Conservation (phyloP, 352 stramenopile species). For the Phytophthora foliorum region DNA sequence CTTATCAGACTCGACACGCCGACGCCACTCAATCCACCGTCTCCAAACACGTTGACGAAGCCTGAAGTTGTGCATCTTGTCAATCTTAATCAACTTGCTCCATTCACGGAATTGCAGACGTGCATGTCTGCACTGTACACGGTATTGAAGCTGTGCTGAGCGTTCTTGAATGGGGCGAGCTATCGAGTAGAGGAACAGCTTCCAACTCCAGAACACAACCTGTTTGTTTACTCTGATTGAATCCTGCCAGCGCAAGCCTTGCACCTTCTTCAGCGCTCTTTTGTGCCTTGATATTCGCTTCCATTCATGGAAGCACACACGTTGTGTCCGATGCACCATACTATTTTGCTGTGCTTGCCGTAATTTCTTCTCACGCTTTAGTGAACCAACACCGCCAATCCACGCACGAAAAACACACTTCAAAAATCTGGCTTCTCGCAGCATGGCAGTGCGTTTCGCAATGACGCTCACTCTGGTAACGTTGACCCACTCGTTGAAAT, state of each 20-base stretch:
- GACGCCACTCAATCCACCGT: slow-evolving; percentile 41
- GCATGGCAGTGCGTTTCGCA: slow-evolving; percentile 37
- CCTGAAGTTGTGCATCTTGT: slow-evolving; percentile 26
- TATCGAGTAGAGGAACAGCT: slow-evolving; percentile 50
- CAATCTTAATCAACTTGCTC: slow-evolving; percentile 37
- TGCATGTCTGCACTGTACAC: slow-evolving; percentile 5
- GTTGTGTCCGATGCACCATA: slow-evolving; percentile 20
- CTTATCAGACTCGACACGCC: slow-evolving; percentile 27
- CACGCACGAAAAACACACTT: slow-evolving; percentile 49
- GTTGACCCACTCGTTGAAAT: slow-evolving; percentile 72
- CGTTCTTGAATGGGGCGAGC: slow-evolving; percentile 41
- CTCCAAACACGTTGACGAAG: slow-evolving; percentile 47
- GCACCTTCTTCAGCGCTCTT: slow-evolving; percentile 24
- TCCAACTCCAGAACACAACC: slow-evolving; percentile 60
- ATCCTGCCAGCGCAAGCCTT: slow-evolving; percentile 36
- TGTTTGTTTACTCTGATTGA: slow-evolving; percentile 26
- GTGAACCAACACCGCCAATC: slow-evolving; percentile 29
- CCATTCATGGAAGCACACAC: slow-evolving; percentile 41
- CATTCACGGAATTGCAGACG: slow-evolving; percentile 38
- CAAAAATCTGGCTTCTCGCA: slow-evolving; percentile 40
- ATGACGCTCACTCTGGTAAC: slow-evolving; percentile 65
- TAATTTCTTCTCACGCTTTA: slow-evolving; percentile 27
- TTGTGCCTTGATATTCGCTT: slow-evolving; percentile 33
- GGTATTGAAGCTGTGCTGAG: slow-evolving; percentile 13
- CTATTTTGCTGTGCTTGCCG: slow-evolving; percentile 11